Conservation (phyloP, 805 yeast species). For the Ogataea glucozyma region DNA sequence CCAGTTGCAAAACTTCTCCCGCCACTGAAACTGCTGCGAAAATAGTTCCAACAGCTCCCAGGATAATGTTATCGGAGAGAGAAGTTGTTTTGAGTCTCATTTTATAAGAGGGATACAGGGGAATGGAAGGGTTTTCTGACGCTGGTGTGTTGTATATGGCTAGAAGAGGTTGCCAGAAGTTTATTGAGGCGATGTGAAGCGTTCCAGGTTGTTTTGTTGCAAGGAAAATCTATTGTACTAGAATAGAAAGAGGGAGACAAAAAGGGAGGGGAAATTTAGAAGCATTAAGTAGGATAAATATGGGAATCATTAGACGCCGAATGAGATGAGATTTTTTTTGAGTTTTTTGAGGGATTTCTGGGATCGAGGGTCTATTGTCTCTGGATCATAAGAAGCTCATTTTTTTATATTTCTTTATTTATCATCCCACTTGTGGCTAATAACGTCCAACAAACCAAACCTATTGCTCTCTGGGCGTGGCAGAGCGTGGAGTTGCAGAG, state of each 20-base stretch:
- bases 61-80: too few relatives aligned
- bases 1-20: too few relatives aligned
- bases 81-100: background rate
- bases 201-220: too few relatives aligned
- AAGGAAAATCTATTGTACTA: too few relatives aligned
- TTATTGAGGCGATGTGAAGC: too few relatives aligned
- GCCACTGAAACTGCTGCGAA: too few relatives aligned
- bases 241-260: background rate
- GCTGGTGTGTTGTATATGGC: too few relatives aligned
- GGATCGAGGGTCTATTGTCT: background rate
- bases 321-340: background rate
- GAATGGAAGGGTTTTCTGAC: background rate
- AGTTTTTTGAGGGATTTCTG: too few relatives aligned
- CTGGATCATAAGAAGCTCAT: background rate
- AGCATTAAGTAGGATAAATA: slow-evolving; percentile 3
- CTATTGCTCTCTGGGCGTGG: background rate
- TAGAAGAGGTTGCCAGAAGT: too few relatives aligned
- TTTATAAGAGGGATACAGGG: slow-evolving; percentile 1
- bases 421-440: background rate
- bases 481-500: slow-evolving; percentile 3
- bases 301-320: slow-evolving; percentile 2
- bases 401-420: background rate
- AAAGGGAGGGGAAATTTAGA: slow-evolving; percentile 3
- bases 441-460: background rate
- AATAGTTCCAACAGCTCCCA: too few relatives aligned